Conservation (phyloP, 495 filamentous ascomycete species). For the Hypoxylon perforatum region DNA sequence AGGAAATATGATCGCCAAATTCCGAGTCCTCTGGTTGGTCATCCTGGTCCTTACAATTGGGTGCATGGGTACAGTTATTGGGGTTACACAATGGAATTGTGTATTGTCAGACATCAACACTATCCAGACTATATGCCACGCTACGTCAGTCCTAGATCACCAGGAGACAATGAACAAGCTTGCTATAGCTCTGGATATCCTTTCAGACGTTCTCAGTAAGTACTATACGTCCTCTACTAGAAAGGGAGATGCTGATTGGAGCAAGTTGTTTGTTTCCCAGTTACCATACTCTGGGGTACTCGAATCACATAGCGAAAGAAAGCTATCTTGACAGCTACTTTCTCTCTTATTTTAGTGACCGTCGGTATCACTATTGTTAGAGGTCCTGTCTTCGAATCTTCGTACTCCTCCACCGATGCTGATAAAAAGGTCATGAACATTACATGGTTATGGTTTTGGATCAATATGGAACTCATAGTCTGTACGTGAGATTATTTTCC, state of each 20-base stretch:
- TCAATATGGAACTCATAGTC: not conserved
- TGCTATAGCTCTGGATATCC: not conserved
- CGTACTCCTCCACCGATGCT: not conserved
- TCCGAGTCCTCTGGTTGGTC: not conserved
- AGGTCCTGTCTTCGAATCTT: not conserved
- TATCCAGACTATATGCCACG: not conserved
- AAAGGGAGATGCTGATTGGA: not conserved
- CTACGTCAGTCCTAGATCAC: not conserved
- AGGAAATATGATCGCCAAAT: not conserved
- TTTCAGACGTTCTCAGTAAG: constrained; percentile 1
- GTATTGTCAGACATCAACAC: not conserved
- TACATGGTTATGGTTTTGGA: not conserved
- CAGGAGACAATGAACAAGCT: not conserved
- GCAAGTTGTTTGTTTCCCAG: not conserved
- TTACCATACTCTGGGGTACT: not conserved
- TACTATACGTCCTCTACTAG: too few relatives aligned
- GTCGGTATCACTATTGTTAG: not conserved
- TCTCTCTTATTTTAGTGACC: not conserved
- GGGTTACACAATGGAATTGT: not conserved
- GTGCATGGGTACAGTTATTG: not conserved
- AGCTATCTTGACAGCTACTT: not conserved
- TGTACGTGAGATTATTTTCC: not conserved
- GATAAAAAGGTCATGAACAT: not conserved
- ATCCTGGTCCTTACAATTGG: not conserved
- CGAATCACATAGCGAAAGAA: not conserved